These are phyloP conservation scores for Myxozyma melibiosi DNA, from an alignment of 805 yeast species.

Conservation along the genomic window DNA sequence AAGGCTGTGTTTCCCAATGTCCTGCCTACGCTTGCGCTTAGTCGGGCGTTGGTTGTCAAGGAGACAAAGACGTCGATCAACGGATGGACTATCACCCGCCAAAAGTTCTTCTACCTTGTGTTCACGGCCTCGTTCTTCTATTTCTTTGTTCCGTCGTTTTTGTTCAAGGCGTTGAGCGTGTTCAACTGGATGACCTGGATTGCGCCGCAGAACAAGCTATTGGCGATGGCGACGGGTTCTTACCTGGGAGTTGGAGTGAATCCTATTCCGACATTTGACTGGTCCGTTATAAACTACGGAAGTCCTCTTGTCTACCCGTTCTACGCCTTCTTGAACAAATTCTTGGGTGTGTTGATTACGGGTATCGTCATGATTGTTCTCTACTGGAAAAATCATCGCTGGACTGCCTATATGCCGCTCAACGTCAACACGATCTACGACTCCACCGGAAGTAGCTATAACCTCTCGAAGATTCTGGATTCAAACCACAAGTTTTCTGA, in stretches of 20 bases:
- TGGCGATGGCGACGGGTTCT: conserved; percentile 67
- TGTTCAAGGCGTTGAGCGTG: conserved; percentile 60
- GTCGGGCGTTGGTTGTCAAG: conserved; percentile 19
- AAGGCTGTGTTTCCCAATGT: conserved; percentile 59
- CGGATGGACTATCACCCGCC: conserved; percentile 62
- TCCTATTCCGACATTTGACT: conserved; percentile 66
- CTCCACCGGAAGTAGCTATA: conserved; percentile 42
- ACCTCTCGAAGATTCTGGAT: conserved; percentile 53
- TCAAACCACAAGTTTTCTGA: conserved; percentile 47
- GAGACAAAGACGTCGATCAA: too few species aligned
- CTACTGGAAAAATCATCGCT: conserved; percentile 53
- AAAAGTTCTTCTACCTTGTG: conserved; percentile 50
- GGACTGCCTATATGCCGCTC: conserved; percentile 46
- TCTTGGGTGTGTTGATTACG: conserved; percentile 48
- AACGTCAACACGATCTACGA: conserved; percentile 49
- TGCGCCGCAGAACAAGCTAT: conserved; percentile 53
- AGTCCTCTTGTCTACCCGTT: conserved; percentile 44
- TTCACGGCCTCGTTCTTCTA: conserved; percentile 50
- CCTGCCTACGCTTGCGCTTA: conserved; percentile 53
- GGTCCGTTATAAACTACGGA: conserved; percentile 50
- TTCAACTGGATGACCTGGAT: conserved; percentile 68
- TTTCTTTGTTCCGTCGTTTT: conserved; percentile 62
- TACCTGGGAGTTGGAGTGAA: conserved; percentile 63
- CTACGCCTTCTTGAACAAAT: conserved; percentile 48
- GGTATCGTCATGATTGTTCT: conserved; percentile 56